Base-by-base conservation (phyloP, 441 rosid species). In the Codiaeum variegatum region DNA sequence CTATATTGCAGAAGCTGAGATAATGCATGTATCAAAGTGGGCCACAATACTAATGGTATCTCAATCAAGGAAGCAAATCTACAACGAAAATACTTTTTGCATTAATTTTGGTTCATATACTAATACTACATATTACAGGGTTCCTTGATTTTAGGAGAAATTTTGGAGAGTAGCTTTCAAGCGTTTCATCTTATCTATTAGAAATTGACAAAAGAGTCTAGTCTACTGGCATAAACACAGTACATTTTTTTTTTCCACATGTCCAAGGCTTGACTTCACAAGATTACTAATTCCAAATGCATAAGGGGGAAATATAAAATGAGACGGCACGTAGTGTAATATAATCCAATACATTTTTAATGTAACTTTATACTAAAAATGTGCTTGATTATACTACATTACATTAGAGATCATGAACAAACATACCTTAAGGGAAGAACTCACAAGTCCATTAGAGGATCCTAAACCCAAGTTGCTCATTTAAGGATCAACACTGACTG, bases 11-110 rank as follows among this genome's bases (percentile, higher is more conserved):
- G 34, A 61, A 34, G 60, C 34, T 76, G 10, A 36, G 36, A 52
- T 23, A 52, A 63, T 13, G 65, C 70, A 36, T 66, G 64, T 28
- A 32, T 38, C 52, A 21, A 16, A 51, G 76, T 66, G 80, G 78
- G 74, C 75, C 80, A 65, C 49, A 72, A 59, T 19, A n/a, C 36
- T 62, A 67, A 66, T 55, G 23, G 11, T 29, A 29, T 54, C 58
- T 44, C 47, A 66, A 67, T 67, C 26, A 23, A 24, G 63, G 73
- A 47, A 42, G 54, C 24, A 59, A 66, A 46, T 69, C 52, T 64
- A 60, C 44, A 62, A 52, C n/a, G 4, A 49, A 46, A 19, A 29
- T 29, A 19, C 5, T 23, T 32, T 69, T 19, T 16, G 46, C 32
- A 51, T 31, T 55, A 13, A 16, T 56, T 55, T 24, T 55, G 54